Conservation (phyloP, 441 rosid species). For the Flueggea neowawraea region DNA sequence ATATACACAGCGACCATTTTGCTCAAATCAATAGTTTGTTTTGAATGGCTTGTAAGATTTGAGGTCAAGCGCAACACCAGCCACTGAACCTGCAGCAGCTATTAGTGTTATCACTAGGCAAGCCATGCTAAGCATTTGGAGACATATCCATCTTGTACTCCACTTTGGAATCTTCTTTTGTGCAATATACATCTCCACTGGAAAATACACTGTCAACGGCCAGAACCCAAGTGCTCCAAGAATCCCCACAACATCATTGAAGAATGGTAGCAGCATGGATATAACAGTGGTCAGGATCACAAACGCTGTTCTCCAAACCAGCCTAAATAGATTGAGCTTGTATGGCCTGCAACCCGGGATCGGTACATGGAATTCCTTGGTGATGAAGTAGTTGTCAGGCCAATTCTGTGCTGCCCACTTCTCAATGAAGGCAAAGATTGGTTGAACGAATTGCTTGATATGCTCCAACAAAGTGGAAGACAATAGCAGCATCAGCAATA, state of each 20-base stretch:
- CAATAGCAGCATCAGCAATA: constrained; percentile 67
- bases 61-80: constrained; percentile 49
- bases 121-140: constrained; percentile 46
- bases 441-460: constrained; percentile 70
- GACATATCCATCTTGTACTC: constrained; percentile 56
- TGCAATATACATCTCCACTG: constrained; percentile 60
- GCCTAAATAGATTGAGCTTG: constrained; percentile 52
- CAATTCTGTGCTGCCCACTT: constrained; percentile 25
- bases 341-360: constrained; percentile 28
- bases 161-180: constrained; percentile 55
- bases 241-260: constrained; percentile 59
- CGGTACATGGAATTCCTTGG: constrained; percentile 41
- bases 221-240: constrained; percentile 71
- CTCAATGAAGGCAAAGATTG: constrained; percentile 60
- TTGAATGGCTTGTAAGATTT: constrained; percentile 55
- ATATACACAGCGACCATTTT: neutral
- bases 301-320: constrained; percentile 61
- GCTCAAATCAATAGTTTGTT: constrained; percentile 18
- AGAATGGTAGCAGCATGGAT: constrained; percentile 71
- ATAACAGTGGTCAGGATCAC: constrained; percentile 53
- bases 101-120: constrained; percentile 47
- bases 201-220: constrained; percentile 68
- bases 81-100: constrained; percentile 62
- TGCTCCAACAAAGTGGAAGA: constrained; percentile 63
- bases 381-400: constrained; percentile 45